These are phyloP conservation scores for Russula dissimulans DNA, from an alignment of 768 basidiomycete species.

Conservation along the genomic window DNA sequence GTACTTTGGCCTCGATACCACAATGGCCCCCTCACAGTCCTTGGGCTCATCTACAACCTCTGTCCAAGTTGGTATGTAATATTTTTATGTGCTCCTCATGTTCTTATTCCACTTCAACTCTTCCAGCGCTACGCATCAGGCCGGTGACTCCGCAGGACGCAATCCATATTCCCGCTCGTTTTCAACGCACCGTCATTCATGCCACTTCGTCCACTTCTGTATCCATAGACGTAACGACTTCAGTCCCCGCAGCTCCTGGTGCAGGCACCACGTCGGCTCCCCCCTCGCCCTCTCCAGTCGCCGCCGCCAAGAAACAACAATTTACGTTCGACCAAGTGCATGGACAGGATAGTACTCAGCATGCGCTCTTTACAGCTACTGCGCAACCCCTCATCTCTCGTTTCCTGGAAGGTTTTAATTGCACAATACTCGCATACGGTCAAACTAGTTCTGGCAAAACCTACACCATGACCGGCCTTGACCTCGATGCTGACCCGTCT, in stretches of 20 bases:
- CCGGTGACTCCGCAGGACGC: constrained; percentile 81
- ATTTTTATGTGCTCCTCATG: not conserved
- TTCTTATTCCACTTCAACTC: constrained; percentile 18
- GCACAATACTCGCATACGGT: constrained; percentile 95
- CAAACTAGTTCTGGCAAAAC: constrained; percentile 97
- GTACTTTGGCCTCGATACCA: constrained; percentile 1
- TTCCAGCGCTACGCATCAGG: constrained; percentile 77
- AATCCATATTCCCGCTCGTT: constrained; percentile 82
- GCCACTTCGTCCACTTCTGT: constrained; percentile 66
- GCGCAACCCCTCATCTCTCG: constrained; percentile 78
- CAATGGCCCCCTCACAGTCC: constrained; percentile 71
- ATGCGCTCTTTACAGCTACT: constrained; percentile 76
- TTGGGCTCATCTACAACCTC: constrained; percentile 62
- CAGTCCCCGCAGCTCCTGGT: constrained; percentile 41
- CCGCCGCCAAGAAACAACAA: constrained; percentile 55
- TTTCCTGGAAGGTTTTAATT: constrained; percentile 92
- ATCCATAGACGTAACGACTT: constrained; percentile 64
- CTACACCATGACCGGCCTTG: constrained; percentile 95
- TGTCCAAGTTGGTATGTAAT: constrained; percentile 85
- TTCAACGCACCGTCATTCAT: constrained; percentile 85
- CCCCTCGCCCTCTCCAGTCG: constrained; percentile 33
- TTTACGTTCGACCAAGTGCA: constrained; percentile 96
- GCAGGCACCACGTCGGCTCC: constrained; percentile 37
- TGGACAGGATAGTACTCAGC: constrained; percentile 74
- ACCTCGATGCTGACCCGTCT: constrained; percentile 80